Conservation (phyloP, 495 filamentous ascomycete species). For the Trichoderma orchidacearum region DNA sequence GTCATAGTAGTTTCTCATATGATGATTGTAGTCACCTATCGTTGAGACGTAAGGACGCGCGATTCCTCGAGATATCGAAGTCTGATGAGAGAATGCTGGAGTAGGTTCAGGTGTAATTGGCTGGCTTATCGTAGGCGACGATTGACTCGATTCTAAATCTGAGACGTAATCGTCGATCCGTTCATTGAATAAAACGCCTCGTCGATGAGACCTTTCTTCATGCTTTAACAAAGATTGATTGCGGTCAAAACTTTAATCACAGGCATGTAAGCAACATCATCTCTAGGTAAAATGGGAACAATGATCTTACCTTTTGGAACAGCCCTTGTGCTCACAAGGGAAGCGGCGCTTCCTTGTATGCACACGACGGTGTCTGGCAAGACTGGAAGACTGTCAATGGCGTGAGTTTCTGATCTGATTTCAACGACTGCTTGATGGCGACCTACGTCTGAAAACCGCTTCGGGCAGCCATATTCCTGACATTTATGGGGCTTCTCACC, state of each 20-base stretch:
- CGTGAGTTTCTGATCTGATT: slow-evolving; percentile 22
- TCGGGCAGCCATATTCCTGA: slow-evolving; percentile 64
- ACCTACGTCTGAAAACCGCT: slow-evolving; percentile 77
- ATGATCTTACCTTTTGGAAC: slow-evolving; percentile 60
- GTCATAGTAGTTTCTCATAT: no score
- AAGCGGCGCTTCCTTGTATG: slow-evolving; percentile 83
- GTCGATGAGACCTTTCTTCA: slow-evolving; percentile 53
- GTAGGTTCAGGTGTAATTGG: slow-evolving; percentile 22
- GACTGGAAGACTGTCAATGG: slow-evolving; percentile 58
- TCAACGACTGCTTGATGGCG: not conserved
- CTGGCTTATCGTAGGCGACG: slow-evolving; percentile 34
- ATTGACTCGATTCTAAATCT: slow-evolving; percentile 38
- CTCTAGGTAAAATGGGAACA: not conserved
- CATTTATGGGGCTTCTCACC: slow-evolving; percentile 68
- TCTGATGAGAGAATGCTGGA: slow-evolving; percentile 7
- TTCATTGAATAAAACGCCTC: slow-evolving; percentile 17
- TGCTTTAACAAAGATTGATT: slow-evolving; percentile 86
- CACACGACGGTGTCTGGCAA: slow-evolving; percentile 75
- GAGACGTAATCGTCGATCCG: slow-evolving; percentile 37
- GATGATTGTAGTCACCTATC: no score
- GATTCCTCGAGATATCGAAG: not conserved
- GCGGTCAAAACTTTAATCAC: slow-evolving; percentile 61
- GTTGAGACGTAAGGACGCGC: no score
- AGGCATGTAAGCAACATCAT: not conserved
- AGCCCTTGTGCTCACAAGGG: slow-evolving; percentile 63